phyloP scores from a whole-genome alignment of 2,329 filamentous ascomycete genomes.

The Didymella segeticola region DNA sequence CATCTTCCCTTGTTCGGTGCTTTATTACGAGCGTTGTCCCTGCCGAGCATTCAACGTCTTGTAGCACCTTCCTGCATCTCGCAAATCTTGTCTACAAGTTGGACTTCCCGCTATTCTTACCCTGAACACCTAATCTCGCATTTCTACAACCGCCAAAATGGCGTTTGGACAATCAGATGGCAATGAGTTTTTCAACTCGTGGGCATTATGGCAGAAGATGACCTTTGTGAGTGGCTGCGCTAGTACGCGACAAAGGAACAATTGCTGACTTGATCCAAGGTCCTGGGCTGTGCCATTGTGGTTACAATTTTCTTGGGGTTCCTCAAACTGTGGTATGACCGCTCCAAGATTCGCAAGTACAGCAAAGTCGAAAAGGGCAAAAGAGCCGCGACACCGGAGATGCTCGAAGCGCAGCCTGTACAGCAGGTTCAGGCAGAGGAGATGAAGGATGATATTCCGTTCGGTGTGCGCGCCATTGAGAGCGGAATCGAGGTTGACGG shows the following conservation, averaged over 20 bases:
- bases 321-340: constrained; percentile 64
- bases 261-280: constrained; percentile 62
- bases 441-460: constrained; percentile 73
- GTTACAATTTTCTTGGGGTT: constrained; percentile 73
- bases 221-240: constrained; percentile 71
- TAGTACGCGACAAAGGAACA: neutral
- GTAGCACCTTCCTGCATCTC: constrained; percentile 25
- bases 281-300: constrained; percentile 74
- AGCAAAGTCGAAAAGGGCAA: constrained; percentile 48
- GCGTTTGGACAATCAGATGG: constrained; percentile 34
- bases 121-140: constrained; percentile 20
- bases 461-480: constrained; percentile 85
- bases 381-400: constrained; percentile 58
- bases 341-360: constrained; percentile 53
- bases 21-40: constrained; percentile 24
- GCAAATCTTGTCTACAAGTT: constrained; percentile 14
- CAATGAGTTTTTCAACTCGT: constrained; percentile 57
- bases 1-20: constrained; percentile 20
- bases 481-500: constrained; percentile 84
- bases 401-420: constrained; percentile 70
- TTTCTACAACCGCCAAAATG: constrained; percentile 26
- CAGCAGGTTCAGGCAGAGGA: constrained; percentile 56
- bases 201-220: constrained; percentile 89
- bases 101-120: constrained; percentile 30
- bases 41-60: constrained; percentile 19